Base-by-base conservation (phyloP, 2,329 filamentous ascomycete genomes). In the Alternaria consortialis region DNA sequence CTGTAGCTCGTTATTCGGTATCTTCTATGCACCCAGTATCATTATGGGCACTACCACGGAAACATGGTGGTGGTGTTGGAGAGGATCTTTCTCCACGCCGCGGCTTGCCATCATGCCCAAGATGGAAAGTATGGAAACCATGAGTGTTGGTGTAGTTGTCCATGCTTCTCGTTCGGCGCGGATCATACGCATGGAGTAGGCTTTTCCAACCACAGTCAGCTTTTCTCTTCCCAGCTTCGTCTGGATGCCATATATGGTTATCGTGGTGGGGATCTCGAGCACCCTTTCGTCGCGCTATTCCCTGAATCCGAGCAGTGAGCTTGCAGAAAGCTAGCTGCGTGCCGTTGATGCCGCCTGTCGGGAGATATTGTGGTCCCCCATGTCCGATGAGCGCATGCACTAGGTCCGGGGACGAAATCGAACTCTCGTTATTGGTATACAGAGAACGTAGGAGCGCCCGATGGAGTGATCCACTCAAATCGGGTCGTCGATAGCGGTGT, bases 231-330 rank as follows among this genome's bases (percentile, higher is more conserved):
- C n/a, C 4, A 17, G n/a, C 37, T 20, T 39, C 37, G n/a, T 39
- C n/a, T 39, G n/a, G 7, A 39, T 39, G n/a, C 37, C 3, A 20
- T 39, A 4, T 5, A n/a, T 2, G 13, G n/a, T 17, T 9, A 1
- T 37, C 5, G 7, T 9, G 8, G 5, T 12, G 8, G 37, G 11
- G n/a, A 3, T 17, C 2, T 39, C n/a, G 37, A 39, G 37, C n/a
- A 9, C 4, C 37, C 15, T n/a, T 9, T 3, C 15, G 4, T n/a
- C 4, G 7, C 0, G 36, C 15, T n/a, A 15, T n/a, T 15, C 0
- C 0, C n/a, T n/a, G 15, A 3, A n/a, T 2, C 8, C n/a, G 4
- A 9, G 36, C n/a, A 39, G 36, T 20, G n/a, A 20, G n/a, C 36
- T 39, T 39, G 36, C 7, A 5, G 36, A 39, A 20, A 20, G 36